These are phyloP conservation scores for Zarea fungicola DNA, from an alignment of 2,329 filamentous ascomycete species.

Conservation along the genomic window DNA sequence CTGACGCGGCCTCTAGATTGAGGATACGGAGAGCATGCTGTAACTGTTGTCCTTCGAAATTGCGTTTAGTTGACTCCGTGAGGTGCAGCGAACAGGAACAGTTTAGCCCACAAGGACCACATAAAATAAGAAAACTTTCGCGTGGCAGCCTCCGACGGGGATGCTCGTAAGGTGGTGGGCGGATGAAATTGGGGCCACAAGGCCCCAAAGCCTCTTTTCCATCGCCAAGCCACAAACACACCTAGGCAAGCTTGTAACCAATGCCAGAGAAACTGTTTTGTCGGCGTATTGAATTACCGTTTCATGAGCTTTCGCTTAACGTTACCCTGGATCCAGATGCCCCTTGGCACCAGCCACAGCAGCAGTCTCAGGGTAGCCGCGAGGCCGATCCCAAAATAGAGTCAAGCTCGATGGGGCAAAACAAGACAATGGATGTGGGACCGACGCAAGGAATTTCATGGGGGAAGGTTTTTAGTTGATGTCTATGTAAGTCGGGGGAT, in stretches of 20 bases:
- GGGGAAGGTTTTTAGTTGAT: no score
- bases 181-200: neutral
- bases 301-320: neutral
- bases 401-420: no score
- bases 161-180: neutral
- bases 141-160: neutral
- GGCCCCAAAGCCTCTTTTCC: neutral
- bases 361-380: no score
- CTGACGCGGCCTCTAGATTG: no score
- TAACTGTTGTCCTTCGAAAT: neutral
- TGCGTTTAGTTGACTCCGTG: conserved; percentile 7
- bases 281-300: conserved; percentile 6
- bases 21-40: no score
- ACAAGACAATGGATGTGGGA: no score
- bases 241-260: neutral
- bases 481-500: no score
- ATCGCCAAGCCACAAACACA: neutral
- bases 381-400: no score
- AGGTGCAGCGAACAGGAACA: neutral
- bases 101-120: neutral
- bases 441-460: no score
- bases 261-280: neutral
- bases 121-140: neutral
- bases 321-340: no score
- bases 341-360: no score